A percentile compares a stretch with the other conserved stretches of the same genome.
These are phyloP conservation scores for Neurospora intermedia DNA, from an alignment of 495 filamentous ascomycete genomes.

Conservation along the genomic window DNA sequence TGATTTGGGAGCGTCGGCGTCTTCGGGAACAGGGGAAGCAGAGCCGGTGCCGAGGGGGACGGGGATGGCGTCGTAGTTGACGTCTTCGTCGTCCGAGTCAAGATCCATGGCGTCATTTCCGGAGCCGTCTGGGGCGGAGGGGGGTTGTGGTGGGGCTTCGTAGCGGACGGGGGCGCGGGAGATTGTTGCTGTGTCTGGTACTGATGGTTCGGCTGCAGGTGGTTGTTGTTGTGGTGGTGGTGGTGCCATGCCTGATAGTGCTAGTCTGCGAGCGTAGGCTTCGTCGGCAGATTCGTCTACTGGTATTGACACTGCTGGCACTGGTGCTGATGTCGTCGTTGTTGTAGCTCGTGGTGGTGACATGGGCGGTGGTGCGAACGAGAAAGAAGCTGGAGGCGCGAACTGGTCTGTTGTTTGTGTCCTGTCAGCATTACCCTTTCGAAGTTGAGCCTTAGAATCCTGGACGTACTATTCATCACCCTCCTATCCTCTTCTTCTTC, in stretches of 20 bases:
- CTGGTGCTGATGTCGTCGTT: slow-evolving; percentile 10
- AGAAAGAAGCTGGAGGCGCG: slow-evolving; percentile 54
- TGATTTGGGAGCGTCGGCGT: slow-evolving; percentile 34
- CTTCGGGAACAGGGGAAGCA: too few relatives aligned
- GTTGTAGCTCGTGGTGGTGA: slow-evolving; percentile 35
- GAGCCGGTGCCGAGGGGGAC: background rate
- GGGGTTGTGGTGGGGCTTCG: slow-evolving; percentile 48
- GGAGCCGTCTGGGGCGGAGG: background rate
- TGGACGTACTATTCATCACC: slow-evolving; percentile 39
- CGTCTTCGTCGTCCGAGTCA: slow-evolving; percentile 31
- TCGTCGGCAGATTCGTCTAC: slow-evolving; percentile 60
- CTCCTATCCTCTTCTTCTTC: slow-evolving; percentile 46
- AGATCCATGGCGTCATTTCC: slow-evolving; percentile 41
- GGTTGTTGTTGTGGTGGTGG: slow-evolving; percentile 37
- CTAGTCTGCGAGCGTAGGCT: slow-evolving; percentile 56
- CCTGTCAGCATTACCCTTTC: slow-evolving; percentile 12
- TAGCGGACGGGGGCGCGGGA: slow-evolving; percentile 85
- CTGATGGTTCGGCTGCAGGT: slow-evolving; percentile 25
- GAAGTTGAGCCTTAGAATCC: too few relatives aligned
- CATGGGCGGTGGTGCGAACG: slow-evolving; percentile 61
- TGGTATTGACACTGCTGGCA: slow-evolving; percentile 17
- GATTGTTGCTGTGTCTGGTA: slow-evolving; percentile 45
- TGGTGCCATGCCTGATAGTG: slow-evolving; percentile 32
- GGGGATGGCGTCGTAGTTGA: slow-evolving; percentile 33
- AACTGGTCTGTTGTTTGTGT: slow-evolving; percentile 45